Conservation (phyloP, 176 grass and related monocot genomes). For the Canna indica region DNA sequence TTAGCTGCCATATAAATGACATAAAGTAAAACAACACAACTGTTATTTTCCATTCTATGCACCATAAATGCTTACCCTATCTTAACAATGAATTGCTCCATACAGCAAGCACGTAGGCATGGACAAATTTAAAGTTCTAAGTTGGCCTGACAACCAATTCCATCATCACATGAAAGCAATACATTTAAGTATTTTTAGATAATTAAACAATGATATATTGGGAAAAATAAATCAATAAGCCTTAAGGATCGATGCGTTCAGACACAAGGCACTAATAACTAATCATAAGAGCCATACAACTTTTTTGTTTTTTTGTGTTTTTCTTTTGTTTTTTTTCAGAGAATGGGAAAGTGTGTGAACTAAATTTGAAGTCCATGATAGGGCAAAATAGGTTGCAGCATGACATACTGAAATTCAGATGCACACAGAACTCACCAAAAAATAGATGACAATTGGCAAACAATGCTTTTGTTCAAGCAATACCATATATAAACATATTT, state of each 20-base stretch:
- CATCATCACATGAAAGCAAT: background rate
- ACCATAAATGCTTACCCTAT: conserved; percentile 30
- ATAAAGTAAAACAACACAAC: conserved; percentile 1
- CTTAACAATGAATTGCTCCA: conserved; percentile 23
- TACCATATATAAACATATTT: conserved; percentile 37
- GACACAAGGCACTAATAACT: no score
- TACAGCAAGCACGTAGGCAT: conserved; percentile 25
- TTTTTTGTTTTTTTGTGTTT: no score
- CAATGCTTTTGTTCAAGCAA: conserved; percentile 16
- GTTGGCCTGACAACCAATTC: conserved; percentile 1
- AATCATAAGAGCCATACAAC: background rate
- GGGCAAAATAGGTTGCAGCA: background rate
- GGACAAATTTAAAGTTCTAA: conserved; percentile 5
- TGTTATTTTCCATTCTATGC: background rate
- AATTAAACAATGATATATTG: background rate
- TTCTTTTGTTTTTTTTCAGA: background rate
- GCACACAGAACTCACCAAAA: conserved; percentile 12
- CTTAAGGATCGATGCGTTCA: no score
- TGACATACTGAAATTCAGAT: background rate
- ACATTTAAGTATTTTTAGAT: background rate
- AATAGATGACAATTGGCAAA: conserved; percentile 14
- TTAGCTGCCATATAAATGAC: background rate
- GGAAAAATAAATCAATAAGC: background rate
- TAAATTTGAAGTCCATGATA: background rate
- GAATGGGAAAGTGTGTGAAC: background rate